A percentile compares a stretch with the other conserved stretches of the same genome.
phyloP scores from a whole-genome alignment of 768 basidiomycete species.

The Omphalotus guepiniiformis region DNA sequence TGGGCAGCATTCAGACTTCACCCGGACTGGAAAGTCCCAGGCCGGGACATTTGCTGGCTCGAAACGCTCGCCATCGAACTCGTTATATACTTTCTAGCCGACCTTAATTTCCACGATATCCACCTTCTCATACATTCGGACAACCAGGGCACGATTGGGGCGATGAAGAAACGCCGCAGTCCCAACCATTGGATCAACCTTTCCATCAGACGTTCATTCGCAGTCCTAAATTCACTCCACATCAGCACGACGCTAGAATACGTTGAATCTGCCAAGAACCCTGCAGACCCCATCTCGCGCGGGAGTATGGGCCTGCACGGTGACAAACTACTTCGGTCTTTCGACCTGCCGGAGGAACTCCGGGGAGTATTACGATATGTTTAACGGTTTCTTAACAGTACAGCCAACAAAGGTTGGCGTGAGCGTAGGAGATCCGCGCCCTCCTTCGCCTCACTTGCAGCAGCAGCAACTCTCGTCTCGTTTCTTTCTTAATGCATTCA shows the following conservation, averaged over 20 bases:
- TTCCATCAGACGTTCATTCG: conserved; percentile 17
- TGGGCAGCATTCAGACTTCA: conserved; percentile 16
- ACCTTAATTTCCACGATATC: conserved; percentile 6
- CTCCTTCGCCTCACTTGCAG: background rate
- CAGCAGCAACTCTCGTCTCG: too few relatives aligned
- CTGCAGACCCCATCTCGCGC: conserved; percentile 27
- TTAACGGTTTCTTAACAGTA: background rate
- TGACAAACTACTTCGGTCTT: background rate
- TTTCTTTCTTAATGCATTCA: too few relatives aligned
- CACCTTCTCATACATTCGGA: conserved; percentile 24
- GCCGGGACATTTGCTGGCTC: conserved; percentile 10
- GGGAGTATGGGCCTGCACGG: conserved; percentile 10
- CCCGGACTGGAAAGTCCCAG: conserved; percentile 11
- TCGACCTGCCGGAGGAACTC: background rate
- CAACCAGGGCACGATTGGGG: conserved; percentile 28
- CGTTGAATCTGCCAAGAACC: conserved; percentile 17
- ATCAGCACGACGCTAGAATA: conserved; percentile 17
- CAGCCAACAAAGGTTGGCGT: background rate
- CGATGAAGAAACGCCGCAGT: conserved; percentile 16
- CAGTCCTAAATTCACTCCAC: conserved; percentile 10
- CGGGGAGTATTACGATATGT: background rate
- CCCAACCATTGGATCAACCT: conserved; percentile 27
- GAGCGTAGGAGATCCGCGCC: background rate
- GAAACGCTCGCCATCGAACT: conserved; percentile 12
- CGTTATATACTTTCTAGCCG: conserved; percentile 16